Percentiles rank a stretch among this genome's conserved stretches.
These are phyloP conservation scores for Talaromyces proteolyticus DNA, from an alignment of 495 filamentous ascomycete genomes.

Conservation along the genomic window DNA sequence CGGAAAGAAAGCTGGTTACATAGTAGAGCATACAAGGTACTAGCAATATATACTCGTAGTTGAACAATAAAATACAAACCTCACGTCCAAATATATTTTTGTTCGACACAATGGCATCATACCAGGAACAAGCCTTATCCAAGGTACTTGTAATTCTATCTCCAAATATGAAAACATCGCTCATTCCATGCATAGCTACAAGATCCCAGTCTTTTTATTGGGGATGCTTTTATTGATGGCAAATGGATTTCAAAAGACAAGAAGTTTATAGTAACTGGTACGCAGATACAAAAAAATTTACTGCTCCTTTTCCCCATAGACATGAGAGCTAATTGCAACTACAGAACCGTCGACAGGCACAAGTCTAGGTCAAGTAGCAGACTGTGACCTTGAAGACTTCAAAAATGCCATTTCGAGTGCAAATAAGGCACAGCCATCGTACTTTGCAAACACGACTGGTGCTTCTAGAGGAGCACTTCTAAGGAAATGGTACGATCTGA, in stretches of 20 bases:
- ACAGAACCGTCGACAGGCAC: conserved; percentile 13
- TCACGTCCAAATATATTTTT: too few relatives aligned
- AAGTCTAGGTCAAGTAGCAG: conserved; percentile 5
- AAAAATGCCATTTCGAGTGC: conserved; percentile 19
- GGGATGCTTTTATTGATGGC: conserved; percentile 78
- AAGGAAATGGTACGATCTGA: conserved; percentile 72
- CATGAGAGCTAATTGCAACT: too few relatives aligned
- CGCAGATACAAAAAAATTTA: too few relatives aligned
- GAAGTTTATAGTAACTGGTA: background rate
- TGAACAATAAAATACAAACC: too few relatives aligned
- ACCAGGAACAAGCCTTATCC: background rate
- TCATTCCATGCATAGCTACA: background rate
- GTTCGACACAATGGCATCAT: too few relatives aligned
- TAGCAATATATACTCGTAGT: background rate
- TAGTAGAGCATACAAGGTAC: background rate
- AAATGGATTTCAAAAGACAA: conserved; percentile 55
- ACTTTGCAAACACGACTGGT: conserved; percentile 8
- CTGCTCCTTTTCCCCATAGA: too few relatives aligned
- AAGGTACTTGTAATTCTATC: background rate
- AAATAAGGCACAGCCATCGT: conserved; percentile 8
- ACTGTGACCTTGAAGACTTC: conserved; percentile 17
- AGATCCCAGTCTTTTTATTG: conserved; percentile 52
- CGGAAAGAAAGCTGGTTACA: background rate
- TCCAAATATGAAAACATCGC: background rate
- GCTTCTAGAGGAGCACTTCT: conserved; percentile 34